phyloP scores from a whole-genome alignment of 805 yeast genomes.

The Barnettozyma pratensis region DNA sequence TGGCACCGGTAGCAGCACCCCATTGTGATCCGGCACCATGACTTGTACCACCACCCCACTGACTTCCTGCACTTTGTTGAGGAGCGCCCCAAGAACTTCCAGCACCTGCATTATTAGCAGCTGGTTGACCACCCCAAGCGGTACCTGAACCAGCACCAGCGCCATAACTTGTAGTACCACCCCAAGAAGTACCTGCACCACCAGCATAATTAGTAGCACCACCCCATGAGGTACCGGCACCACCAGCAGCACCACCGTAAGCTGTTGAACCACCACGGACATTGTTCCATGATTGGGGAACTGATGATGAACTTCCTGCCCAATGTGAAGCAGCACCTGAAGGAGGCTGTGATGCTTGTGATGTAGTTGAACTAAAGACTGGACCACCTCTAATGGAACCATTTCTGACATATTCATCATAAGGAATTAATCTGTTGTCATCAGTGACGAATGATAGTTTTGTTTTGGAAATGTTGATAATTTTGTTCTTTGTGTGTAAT shows the following conservation, averaged over 20 bases:
- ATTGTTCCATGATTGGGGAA: not conserved
- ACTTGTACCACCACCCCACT: conserved; percentile 17
- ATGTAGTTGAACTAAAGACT: conserved; percentile 8
- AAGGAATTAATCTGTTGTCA: conserved; percentile 66
- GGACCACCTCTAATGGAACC: conserved; percentile 20
- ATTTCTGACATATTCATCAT: conserved; percentile 69
- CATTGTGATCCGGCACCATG: conserved; percentile 9
- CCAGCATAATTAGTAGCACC: conserved; percentile 34
- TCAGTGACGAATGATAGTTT: conserved; percentile 71
- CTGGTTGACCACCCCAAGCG: conserved; percentile 31
- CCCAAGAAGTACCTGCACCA: conserved; percentile 38
- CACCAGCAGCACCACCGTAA: conserved; percentile 41
- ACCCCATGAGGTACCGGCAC: conserved; percentile 41
- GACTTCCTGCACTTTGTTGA: conserved; percentile 20
- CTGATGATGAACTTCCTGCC: conserved; percentile 26
- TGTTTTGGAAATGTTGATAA: conserved; percentile 75
- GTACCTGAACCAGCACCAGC: conserved; percentile 37
- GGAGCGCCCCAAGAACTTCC: conserved; percentile 36
- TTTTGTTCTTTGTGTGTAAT: conserved; percentile 86
- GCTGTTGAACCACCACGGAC: conserved; percentile 38
- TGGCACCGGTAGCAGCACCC: conserved; percentile 34
- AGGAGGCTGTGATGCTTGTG: conserved; percentile 3
- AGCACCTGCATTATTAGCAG: not conserved
- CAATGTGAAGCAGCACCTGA: conserved; percentile 30
- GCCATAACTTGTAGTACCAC: conserved; percentile 43